Conservation (phyloP, 768 basidiomycete species). For the Mycena latifolia region DNA sequence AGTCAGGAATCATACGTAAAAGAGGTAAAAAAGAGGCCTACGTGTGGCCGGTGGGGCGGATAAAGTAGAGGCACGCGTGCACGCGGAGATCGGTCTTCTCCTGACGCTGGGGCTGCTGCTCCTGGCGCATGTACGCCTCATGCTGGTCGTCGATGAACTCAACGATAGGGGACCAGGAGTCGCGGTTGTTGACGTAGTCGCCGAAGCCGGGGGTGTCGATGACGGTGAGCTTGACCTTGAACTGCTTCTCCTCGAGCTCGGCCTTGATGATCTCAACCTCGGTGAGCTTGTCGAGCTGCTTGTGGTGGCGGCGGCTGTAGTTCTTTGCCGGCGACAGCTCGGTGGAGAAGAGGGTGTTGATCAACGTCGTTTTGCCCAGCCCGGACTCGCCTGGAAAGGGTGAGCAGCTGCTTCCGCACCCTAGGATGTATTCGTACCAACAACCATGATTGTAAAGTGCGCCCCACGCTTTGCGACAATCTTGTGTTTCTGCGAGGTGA, state of each 20-base stretch:
- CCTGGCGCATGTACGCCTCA: conserved; percentile 96
- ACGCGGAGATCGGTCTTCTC: conserved; percentile 97
- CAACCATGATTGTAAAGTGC: conserved; percentile 99
- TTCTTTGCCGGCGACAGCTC: conserved; percentile 94
- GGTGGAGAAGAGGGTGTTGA: conserved; percentile 99
- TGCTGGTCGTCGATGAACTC: conserved; percentile 99
- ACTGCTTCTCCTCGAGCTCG: conserved; percentile 98
- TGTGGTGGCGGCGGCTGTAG: conserved; percentile 89
- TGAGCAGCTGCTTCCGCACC: no score
- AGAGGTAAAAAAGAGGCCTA: conserved; percentile 56
- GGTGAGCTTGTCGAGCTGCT: conserved; percentile 98
- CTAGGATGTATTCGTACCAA: conserved; percentile 69
- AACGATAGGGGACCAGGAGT: conserved; percentile 98
- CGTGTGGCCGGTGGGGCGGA: conserved; percentile 97
- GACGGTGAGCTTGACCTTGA: conserved; percentile 99
- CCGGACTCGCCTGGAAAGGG: conserved; percentile 89
- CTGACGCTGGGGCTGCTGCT: conserved; percentile 96
- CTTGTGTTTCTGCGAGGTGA: conserved; percentile 87
- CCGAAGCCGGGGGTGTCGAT: conserved; percentile 99
- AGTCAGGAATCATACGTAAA: conserved; percentile 3
- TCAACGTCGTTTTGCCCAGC: conserved; percentile 95
- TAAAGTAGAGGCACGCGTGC: conserved; percentile 97
- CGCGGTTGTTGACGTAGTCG: conserved; percentile 99
- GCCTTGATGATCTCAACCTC: conserved; percentile 99
- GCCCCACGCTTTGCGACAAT: conserved; percentile 98